Base-by-base conservation (phyloP, 2,329 filamentous ascomycete species). In the Neoscytalidium dimidiatum region DNA sequence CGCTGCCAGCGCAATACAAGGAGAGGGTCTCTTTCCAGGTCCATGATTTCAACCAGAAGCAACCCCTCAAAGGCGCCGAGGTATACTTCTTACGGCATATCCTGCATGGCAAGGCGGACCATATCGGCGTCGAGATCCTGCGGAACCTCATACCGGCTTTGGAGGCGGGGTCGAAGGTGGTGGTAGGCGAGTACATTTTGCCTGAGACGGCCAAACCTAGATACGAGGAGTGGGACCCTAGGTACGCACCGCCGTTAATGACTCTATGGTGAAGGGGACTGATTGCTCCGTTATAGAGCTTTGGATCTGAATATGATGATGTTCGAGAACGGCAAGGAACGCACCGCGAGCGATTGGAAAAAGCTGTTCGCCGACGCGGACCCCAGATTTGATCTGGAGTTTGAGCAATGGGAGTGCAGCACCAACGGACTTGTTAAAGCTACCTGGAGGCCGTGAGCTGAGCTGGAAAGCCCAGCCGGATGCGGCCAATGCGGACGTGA, bases 31-130 rank as follows among this genome's bases (percentile, higher is more conserved):
- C 35, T 13, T 41, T 41, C 13, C 8, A 11, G 35, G 9, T 17
- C 9, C 64, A 75, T 66, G 67, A 73, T 57, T 72, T 76, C 56
- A 75, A 72, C 64, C 53, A 57, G 3, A 51, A 57, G 26, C 71
- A 77, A 62, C 71, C 72, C 0, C 64, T 78, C n/a, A 71, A 69
- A 73, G 74, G 73, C 1, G 77, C 77, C 6, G 69, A 70, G 19
- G 67, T 66, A 2, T 79, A 78, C 68, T 78, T 75, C 65, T 75
- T 79, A 62, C 73, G 75, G 9, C 69, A 73, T 19, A 75, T 78
- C 48, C 77, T 77, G 65, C 76, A 78, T 43, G 74, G 78, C 67
- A 78, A 76, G 77, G 70, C 74, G 0, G 76, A 78, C 58, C 60
- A 71, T 7, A 68, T 73, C 28, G 76, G 74, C 57, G 70, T 69